These are phyloP conservation scores for Chamaecrista fasciculata DNA, from an alignment of 306 rosid genomes.

Conservation along the genomic window DNA sequence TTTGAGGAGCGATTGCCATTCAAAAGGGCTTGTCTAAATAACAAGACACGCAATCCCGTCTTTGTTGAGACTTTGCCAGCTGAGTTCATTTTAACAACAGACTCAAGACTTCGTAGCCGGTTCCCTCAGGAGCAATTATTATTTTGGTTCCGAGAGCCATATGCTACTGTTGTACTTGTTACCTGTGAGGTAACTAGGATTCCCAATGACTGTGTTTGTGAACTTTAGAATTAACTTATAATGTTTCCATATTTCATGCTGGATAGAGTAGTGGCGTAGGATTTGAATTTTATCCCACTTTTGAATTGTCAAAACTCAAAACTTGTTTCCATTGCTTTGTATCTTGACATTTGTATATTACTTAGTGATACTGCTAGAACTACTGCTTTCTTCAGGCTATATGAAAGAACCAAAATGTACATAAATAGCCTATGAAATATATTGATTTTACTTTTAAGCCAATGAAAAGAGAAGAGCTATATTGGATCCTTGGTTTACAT, in stretches of 20 bases:
- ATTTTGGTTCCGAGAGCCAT: conserved; percentile 96
- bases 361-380: not conserved
- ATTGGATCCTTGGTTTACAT: conserved; percentile 4
- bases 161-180: conserved; percentile 84
- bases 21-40: conserved; percentile 78
- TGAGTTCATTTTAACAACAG: conserved; percentile 91
- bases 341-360: conserved; percentile 11
- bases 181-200: conserved; percentile 77
- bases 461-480: not conserved
- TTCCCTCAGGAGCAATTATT: conserved; percentile 89
- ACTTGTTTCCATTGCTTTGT: conserved; percentile 10
- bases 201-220: conserved; percentile 15
- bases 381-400: conserved; percentile 10
- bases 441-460: conserved; percentile 14
- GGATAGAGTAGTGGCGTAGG: conserved; percentile 5
- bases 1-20: conserved; percentile 80
- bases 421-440: conserved; percentile 15
- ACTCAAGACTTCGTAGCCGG: conserved; percentile 91
- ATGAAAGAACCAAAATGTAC: conserved; percentile 6
- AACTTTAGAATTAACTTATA: conserved; percentile 1
- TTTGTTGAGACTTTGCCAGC: conserved; percentile 65
- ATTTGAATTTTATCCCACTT: conserved; percentile 8
- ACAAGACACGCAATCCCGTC: conserved; percentile 86
- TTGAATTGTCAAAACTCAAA: conserved; percentile 22
- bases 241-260: conserved; percentile 11